Conservation (phyloP, 495 filamentous ascomycete genomes). For the Acidiella bohemica region DNA sequence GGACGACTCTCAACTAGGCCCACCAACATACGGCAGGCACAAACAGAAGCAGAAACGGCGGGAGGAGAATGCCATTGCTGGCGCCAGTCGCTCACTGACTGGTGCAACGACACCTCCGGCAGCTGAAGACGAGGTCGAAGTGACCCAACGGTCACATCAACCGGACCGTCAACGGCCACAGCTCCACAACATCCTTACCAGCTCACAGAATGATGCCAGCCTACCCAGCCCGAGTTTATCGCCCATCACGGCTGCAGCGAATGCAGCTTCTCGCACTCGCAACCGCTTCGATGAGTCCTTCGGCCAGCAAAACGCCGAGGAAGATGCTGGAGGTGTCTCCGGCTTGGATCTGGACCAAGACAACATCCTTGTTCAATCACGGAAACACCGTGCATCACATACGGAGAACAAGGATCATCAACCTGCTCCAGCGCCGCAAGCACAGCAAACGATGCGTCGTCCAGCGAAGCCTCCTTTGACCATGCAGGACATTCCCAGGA, state of each 20-base stretch:
- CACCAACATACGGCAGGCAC: conserved; percentile 13
- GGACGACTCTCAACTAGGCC: conserved; percentile 15
- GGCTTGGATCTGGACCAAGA: conserved; percentile 16
- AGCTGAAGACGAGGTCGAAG: background rate
- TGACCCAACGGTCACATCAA: background rate
- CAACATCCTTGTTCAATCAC: no score
- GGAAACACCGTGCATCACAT: background rate
- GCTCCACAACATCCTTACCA: conserved; percentile 39
- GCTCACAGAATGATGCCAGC: conserved; percentile 69
- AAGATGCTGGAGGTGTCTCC: conserved; percentile 24
- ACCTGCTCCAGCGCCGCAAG: background rate
- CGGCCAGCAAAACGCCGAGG: conserved; percentile 8
- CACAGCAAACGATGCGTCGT: conserved; percentile 9
- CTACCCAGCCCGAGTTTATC: conserved; percentile 90
- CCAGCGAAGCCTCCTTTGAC: conserved; percentile 25
- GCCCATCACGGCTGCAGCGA: conserved; percentile 72
- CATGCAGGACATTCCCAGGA: conserved; percentile 61
- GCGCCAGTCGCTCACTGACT: conserved; percentile 2
- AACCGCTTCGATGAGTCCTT: conserved; percentile 18
- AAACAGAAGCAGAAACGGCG: conserved; percentile 4
- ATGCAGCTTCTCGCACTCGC: conserved; percentile 27
- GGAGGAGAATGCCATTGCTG: conserved; percentile 3
- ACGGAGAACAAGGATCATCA: background rate
- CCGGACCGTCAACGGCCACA: conserved; percentile 10
- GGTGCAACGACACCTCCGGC: conserved; percentile 1